Percentiles rank a stretch among this genome's conserved stretches.
These are phyloP conservation scores for Peziza echinospora DNA, from an alignment of 495 filamentous ascomycete genomes.

Conservation along the genomic window DNA sequence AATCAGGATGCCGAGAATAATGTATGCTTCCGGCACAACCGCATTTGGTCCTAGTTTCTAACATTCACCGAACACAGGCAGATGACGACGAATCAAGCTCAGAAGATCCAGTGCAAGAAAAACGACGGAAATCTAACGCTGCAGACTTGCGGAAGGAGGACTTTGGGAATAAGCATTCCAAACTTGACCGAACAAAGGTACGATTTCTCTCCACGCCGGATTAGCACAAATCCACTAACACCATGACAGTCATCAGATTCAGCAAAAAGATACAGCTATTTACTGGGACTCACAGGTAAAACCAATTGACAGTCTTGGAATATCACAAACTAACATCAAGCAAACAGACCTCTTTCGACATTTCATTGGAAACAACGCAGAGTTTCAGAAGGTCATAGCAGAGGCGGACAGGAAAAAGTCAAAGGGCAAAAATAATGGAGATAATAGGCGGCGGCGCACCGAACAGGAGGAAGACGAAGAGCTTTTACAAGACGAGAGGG, in stretches of 20 bases:
- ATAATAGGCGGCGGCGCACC: conserved; percentile 58
- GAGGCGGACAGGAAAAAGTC: conserved; percentile 67
- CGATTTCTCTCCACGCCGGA: conserved; percentile 1
- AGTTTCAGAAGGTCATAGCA: conserved; percentile 71
- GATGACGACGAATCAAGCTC: conserved; percentile 15
- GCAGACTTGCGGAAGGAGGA: conserved; percentile 73
- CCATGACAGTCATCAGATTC: conserved; percentile 35
- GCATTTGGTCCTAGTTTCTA: background rate
- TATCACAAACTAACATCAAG: conserved; percentile 3
- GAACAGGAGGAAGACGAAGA: conserved; percentile 98
- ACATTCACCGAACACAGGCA: conserved; percentile 3
- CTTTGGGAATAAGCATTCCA: conserved; percentile 83
- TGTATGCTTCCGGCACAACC: background rate
- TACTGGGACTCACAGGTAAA: conserved; percentile 58
- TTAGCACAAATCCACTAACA: background rate
- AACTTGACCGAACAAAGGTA: conserved; percentile 79
- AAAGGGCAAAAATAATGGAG: conserved; percentile 64
- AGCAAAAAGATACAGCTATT: conserved; percentile 82
- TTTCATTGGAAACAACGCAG: conserved; percentile 93
- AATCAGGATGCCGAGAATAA: conserved; percentile 17
- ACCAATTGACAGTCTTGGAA: background rate
- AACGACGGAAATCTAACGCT: conserved; percentile 63
- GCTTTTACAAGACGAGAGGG: conserved; percentile 73
- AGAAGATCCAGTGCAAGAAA: conserved; percentile 40
- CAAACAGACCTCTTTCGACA: conserved; percentile 72